Evolutionary conservation across 192 early-diverging fungal genomes (phyloP).

Genomic region (Coemansia brasiliensis): DNA sequence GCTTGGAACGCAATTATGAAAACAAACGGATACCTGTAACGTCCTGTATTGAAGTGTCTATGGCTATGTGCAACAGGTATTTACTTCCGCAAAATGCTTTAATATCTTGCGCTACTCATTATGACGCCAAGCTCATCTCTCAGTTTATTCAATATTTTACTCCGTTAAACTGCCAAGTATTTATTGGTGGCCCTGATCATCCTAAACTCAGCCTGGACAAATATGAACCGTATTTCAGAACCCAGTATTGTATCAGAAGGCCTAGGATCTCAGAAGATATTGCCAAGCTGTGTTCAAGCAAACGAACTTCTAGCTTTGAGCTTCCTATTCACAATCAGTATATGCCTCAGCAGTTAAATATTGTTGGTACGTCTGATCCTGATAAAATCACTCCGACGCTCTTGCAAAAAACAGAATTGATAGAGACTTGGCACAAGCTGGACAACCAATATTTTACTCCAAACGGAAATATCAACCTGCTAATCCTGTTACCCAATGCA

Average conservation of each 20-base stretch:
- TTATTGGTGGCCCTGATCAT: slow-evolving; percentile 3
- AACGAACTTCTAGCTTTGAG: too few relatives aligned
- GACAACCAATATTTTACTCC: slow-evolving; percentile 89
- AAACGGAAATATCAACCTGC: slow-evolving; percentile 53
- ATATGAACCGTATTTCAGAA: not conserved
- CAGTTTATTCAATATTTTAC: not conserved
- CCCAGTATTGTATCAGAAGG: not conserved
- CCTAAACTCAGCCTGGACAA: not conserved
- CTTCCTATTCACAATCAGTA: not conserved
- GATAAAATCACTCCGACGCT: not conserved
- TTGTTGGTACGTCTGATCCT: not conserved
- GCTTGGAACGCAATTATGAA: slow-evolving; percentile 44
- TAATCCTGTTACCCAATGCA: not conserved
- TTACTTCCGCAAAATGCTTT: too few relatives aligned
- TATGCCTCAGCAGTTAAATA: not conserved
- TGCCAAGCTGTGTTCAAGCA: too few relatives aligned
- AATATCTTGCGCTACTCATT: not conserved
- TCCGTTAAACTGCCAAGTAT: not conserved
- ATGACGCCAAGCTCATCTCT: not conserved
- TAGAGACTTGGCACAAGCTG: slow-evolving; percentile 84
- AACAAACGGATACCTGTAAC: too few relatives aligned
- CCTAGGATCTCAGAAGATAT: too few relatives aligned
- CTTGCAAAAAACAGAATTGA: slow-evolving; percentile 6
- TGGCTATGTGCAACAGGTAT: too few relatives aligned
- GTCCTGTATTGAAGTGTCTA: too few relatives aligned